Evolutionary conservation across 768 basidiomycete genomes (phyloP).

Genomic region (Phylloporus rhodoxanthus): DNA sequence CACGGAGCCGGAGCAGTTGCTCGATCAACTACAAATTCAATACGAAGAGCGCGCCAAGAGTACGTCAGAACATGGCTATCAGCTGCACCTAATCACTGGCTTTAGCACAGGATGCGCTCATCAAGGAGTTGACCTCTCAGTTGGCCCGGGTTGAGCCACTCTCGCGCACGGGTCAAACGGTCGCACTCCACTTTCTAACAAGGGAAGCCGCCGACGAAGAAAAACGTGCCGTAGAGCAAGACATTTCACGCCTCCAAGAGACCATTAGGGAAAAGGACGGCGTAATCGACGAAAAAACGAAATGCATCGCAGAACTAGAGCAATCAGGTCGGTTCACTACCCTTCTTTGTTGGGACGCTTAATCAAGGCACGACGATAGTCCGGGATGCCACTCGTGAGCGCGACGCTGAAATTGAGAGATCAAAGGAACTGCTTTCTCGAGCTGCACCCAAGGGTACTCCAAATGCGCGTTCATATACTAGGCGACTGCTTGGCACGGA

Average conservation of each 20-base stretch:
- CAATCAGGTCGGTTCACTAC: slow-evolving; percentile 39
- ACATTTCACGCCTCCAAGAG: slow-evolving; percentile 41
- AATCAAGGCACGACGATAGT: slow-evolving; percentile 33
- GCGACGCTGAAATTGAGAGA: slow-evolving; percentile 60
- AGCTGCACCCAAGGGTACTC: slow-evolving; percentile 36
- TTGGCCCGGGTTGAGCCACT: slow-evolving; percentile 52
- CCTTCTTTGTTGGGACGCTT: not conserved
- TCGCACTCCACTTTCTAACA: slow-evolving; percentile 61
- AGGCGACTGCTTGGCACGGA: slow-evolving; percentile 36
- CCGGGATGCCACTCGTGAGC: slow-evolving; percentile 45
- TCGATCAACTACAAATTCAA: slow-evolving; percentile 44
- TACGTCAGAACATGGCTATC: slow-evolving; percentile 22
- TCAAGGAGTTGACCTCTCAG: slow-evolving; percentile 45
- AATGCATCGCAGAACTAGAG: slow-evolving; percentile 42
- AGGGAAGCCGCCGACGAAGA: slow-evolving; percentile 71
- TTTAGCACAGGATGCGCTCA: slow-evolving; percentile 50
- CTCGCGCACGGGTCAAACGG: slow-evolving; percentile 41
- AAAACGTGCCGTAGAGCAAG: slow-evolving; percentile 46
- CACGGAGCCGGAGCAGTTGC: slow-evolving; percentile 59
- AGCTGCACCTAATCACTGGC: slow-evolving; percentile 4
- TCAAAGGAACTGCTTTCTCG: slow-evolving; percentile 41
- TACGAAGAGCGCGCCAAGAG: slow-evolving; percentile 51
- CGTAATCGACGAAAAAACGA: slow-evolving; percentile 39
- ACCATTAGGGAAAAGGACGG: slow-evolving; percentile 39
- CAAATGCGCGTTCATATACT: slow-evolving; percentile 30